Evolutionary conservation across 345 rosid genomes (phyloP).

Genomic region (Microcos paniculata): DNA sequence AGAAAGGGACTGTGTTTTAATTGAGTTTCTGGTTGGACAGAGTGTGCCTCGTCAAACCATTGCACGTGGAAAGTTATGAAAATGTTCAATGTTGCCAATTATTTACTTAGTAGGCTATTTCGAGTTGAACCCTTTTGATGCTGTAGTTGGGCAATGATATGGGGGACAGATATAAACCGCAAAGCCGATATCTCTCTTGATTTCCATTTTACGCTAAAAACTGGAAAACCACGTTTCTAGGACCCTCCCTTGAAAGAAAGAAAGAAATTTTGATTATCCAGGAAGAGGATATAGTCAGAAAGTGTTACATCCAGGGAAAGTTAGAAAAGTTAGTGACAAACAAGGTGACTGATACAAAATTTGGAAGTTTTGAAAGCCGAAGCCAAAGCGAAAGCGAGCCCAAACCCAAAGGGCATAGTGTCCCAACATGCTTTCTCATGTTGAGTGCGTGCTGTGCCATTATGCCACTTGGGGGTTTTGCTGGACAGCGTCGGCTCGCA

Average conservation of each 20-base stretch:
- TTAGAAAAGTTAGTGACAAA: conserved; percentile 9
- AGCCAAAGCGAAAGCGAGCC: too few species aligned
- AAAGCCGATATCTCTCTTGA: not conserved
- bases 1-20: not conserved
- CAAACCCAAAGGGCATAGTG: conserved; percentile 15
- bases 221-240: conserved; percentile 12
- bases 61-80: not conserved
- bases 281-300: conserved; percentile 26
- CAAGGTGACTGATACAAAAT: conserved; percentile 15
- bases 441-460: conserved; percentile 43
- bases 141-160: conserved; percentile 3
- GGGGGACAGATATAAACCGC: not conserved
- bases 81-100: not conserved
- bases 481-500: conserved; percentile 20
- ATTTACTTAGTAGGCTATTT: not conserved
- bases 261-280: not conserved
- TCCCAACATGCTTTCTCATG: conserved; percentile 31
- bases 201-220: conserved; percentile 2
- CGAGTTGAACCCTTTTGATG: not conserved
- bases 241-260: not conserved
- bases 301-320: conserved; percentile 36
- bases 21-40: not conserved
- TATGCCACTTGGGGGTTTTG: conserved; percentile 25
- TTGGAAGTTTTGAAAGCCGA: conserved; percentile 12
- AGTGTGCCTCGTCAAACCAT: not conserved